These are phyloP conservation scores for Cladosporium oxysporum DNA, from an alignment of 2,329 filamentous ascomycete genomes.

Conservation along the genomic window DNA sequence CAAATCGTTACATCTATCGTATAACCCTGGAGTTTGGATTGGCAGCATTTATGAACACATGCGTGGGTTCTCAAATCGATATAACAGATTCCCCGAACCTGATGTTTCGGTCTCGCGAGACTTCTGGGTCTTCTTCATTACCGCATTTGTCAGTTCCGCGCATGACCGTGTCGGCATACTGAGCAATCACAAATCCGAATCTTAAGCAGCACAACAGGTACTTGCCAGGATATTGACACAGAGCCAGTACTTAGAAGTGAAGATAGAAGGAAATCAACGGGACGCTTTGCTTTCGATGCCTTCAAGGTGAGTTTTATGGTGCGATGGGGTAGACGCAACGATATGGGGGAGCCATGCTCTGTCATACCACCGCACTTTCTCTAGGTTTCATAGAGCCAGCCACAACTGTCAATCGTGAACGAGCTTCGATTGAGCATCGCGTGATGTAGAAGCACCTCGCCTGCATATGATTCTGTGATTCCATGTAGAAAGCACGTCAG, in stretches of 20 bases:
- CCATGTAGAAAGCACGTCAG: slow-evolving; percentile 8
- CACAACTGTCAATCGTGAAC: background rate
- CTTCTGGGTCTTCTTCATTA: background rate
- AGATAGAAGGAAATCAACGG: background rate
- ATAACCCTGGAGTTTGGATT: background rate
- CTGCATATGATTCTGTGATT: slow-evolving; percentile 1
- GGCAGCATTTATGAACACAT: background rate
- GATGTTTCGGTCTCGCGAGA: background rate
- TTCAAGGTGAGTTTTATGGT: background rate
- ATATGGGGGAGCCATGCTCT: background rate
- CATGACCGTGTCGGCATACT: too few relatives aligned
- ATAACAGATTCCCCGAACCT: too few relatives aligned
- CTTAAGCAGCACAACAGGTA: background rate
- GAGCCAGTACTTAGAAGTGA: background rate
- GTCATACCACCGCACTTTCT: background rate
- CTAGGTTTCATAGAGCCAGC: background rate
- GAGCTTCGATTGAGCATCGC: background rate
- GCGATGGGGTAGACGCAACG: background rate
- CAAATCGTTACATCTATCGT: background rate
- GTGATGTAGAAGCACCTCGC: background rate
- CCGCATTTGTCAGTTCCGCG: background rate
- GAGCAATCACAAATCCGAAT: too few relatives aligned
- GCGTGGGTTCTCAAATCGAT: background rate
- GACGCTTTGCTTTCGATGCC: background rate
- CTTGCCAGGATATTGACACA: background rate